phyloP scores from a whole-genome alignment of 1,139 yeast species.

The Ogataea hybrid region DNA sequence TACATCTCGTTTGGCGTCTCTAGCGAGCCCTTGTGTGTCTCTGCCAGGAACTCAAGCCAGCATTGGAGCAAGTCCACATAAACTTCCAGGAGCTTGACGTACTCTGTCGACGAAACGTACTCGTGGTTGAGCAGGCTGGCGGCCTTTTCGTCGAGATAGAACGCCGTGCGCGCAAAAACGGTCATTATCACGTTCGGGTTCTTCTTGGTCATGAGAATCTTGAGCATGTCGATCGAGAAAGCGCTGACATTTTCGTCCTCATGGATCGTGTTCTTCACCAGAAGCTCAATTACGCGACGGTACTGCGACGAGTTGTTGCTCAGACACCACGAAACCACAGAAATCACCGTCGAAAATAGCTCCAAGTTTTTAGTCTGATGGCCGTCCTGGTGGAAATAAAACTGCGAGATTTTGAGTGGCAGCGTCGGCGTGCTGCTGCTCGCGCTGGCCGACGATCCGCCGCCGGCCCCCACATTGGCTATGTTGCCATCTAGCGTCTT shows the following conservation, averaged over 20 bases:
- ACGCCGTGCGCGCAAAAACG: conserved; percentile 75
- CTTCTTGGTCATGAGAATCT: conserved; percentile 60
- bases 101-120: conserved; percentile 46
- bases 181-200: conserved; percentile 74
- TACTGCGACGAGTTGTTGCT: conserved; percentile 35
- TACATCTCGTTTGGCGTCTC: conserved; percentile 32
- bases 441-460: conserved; percentile 20
- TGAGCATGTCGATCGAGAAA: conserved; percentile 64
- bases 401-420: conserved; percentile 26
- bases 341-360: conserved; percentile 67
- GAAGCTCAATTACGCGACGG: conserved; percentile 65
- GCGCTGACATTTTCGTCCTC: conserved; percentile 56
- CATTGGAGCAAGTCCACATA: conserved; percentile 77
- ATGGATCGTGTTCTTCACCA: conserved; percentile 77
- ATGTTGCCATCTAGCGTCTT: conserved; percentile 23
- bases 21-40: conserved; percentile 24
- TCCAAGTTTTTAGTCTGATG: conserved; percentile 42
- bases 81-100: conserved; percentile 58
- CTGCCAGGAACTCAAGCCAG: conserved; percentile 70
- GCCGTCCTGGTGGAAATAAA: conserved; percentile 30
- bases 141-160: conserved; percentile 73
- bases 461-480: conserved; percentile 9
- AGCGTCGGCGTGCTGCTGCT: conserved; percentile 24
- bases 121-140: conserved; percentile 51
- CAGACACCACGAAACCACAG: conserved; percentile 31